These are phyloP conservation scores for Globisporangium radiosum DNA, from an alignment of 352 stramenopile genomes.

Conservation along the genomic window DNA sequence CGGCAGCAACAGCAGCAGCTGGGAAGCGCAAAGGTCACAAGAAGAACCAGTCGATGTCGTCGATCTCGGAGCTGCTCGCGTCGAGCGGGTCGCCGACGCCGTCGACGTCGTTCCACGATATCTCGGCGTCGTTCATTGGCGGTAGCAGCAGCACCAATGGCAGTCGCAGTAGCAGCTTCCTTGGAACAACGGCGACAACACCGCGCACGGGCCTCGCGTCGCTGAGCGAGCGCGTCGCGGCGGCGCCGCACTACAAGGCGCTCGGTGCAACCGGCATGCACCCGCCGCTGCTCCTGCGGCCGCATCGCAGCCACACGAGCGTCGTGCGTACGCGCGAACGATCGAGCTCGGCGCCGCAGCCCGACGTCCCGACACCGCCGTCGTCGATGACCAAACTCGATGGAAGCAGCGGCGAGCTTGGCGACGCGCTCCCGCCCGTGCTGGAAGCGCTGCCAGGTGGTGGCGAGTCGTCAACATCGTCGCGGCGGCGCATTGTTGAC, in stretches of 20 bases:
- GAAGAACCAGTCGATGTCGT: constrained; percentile 88
- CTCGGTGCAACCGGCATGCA: constrained; percentile 5
- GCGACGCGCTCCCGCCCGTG: constrained; percentile 21
- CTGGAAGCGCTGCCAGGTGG: constrained; percentile 3
- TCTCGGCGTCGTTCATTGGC: constrained; percentile 24
- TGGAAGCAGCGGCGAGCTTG: constrained; percentile 1
- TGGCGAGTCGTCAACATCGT: background rate
- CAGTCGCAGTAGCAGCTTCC: constrained; percentile 21
- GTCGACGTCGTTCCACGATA: constrained; percentile 60
- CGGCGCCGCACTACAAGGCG: constrained; percentile 11
- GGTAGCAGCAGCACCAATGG: constrained; percentile 13
- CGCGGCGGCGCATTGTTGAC: constrained; percentile 34
- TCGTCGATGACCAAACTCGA: background rate
- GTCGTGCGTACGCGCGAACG: constrained; percentile 33
- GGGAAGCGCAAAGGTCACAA: constrained; percentile 73
- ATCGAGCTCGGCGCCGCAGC: constrained; percentile 55
- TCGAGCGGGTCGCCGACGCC: constrained; percentile 24
- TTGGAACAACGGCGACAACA: constrained; percentile 56
- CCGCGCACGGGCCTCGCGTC: constrained; percentile 67
- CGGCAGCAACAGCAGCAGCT: constrained; percentile 13
- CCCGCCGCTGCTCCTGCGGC: constrained; percentile 7
- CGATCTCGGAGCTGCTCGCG: constrained; percentile 76
- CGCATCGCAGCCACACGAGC: constrained; percentile 14
- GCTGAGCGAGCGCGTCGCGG: constrained; percentile 47
- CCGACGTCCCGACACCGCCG: constrained; percentile 4